phyloP scores from a whole-genome alignment of 116 monocot species.

The Zostera marina region DNA sequence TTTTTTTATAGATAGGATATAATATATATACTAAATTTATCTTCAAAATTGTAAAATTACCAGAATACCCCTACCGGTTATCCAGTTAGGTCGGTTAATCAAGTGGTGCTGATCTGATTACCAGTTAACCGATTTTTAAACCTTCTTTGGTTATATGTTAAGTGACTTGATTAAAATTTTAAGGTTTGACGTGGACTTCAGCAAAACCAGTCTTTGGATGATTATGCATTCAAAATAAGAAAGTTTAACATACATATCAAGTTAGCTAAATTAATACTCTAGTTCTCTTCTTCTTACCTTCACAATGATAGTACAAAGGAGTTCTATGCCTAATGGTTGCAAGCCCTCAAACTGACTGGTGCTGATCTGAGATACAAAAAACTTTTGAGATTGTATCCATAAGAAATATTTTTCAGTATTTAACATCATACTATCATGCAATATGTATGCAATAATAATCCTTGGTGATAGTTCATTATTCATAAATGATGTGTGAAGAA shows the following conservation, averaged over 20 bases:
- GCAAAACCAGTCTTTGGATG: background rate
- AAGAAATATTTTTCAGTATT: background rate
- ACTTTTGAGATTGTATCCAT: background rate
- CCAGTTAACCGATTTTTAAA: no score
- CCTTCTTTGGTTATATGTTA: no score
- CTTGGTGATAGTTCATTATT: background rate
- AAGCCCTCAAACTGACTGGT: constrained; percentile 86
- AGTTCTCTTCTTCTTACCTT: constrained; percentile 42
- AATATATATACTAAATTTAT: no score
- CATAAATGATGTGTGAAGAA: background rate
- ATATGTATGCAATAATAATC: background rate
- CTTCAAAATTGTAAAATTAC: no score
- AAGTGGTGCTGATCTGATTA: no score
- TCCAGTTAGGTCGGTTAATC: no score
- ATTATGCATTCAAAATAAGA: background rate
- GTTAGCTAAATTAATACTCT: background rate
- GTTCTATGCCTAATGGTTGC: constrained; percentile 73
- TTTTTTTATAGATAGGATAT: no score
- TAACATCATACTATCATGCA: background rate
- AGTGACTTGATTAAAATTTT: background rate
- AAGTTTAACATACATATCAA: background rate
- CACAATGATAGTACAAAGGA: constrained; percentile 70
- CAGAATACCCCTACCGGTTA: no score
- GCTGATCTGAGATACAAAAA: constrained; percentile 45
- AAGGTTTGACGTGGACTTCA: background rate